Conservation (phyloP, 805 yeast genomes). For the Novakomyces olei region DNA sequence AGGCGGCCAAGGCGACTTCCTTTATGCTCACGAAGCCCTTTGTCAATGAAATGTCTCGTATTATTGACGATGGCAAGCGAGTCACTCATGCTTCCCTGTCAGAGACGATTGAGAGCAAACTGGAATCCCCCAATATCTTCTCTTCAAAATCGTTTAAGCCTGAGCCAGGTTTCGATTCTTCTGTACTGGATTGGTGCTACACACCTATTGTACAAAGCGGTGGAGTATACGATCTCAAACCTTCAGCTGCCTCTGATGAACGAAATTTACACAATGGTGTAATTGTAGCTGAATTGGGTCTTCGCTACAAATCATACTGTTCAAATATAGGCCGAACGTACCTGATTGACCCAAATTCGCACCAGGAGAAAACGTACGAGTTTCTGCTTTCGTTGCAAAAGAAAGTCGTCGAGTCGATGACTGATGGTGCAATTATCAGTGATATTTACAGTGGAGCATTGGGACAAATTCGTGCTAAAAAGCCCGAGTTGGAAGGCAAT, state of each 20-base stretch:
- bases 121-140: conserved; percentile 57
- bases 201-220: conserved; percentile 82
- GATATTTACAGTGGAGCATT: conserved; percentile 43
- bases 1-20: conserved; percentile 57
- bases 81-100: conserved; percentile 51
- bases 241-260: conserved; percentile 56
- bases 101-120: conserved; percentile 56
- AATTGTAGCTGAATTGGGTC: conserved; percentile 61
- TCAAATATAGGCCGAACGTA: conserved; percentile 75
- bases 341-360: conserved; percentile 66
- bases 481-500: conserved; percentile 39
- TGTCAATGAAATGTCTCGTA: conserved; percentile 67
- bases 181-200: conserved; percentile 76
- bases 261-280: conserved; percentile 51
- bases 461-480: conserved; percentile 35
- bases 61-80: conserved; percentile 68
- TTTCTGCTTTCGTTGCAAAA: conserved; percentile 48
- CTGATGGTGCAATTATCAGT: conserved; percentile 45
- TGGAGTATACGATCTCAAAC: conserved; percentile 59
- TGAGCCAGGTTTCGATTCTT: conserved; percentile 51
- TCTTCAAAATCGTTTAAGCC: conserved; percentile 29
- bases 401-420: conserved; percentile 36
- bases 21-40: conserved; percentile 54
- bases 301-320: conserved; percentile 73
- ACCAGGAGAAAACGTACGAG: conserved; percentile 59